phyloP scores from a whole-genome alignment of 306 rosid genomes.

The Bauhinia variegata region DNA sequence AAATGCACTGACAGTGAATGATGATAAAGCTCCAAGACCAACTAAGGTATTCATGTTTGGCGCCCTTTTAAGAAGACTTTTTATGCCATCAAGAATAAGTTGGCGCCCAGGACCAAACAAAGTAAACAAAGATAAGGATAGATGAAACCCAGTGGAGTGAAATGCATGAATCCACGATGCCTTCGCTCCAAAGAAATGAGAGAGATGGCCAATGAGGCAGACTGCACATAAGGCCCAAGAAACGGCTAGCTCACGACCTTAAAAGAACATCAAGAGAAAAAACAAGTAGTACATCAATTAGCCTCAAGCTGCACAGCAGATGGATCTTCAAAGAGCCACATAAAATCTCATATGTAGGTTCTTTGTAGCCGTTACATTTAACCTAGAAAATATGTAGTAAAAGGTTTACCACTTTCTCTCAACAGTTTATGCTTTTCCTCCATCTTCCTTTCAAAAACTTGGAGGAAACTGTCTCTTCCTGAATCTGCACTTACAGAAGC shows the following conservation, averaged over 20 bases:
- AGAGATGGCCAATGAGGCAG: constrained; percentile 89
- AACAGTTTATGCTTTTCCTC: constrained; percentile 78
- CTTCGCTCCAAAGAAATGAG: constrained; percentile 85
- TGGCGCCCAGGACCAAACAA: constrained; percentile 96
- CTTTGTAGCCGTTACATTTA: constrained; percentile 32
- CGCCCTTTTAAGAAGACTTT: constrained; percentile 74
- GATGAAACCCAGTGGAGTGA: constrained; percentile 86
- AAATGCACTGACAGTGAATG: constrained; percentile 88
- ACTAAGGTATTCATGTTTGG: constrained; percentile 98
- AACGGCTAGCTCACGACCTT: constrained; percentile 87
- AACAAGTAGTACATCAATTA: constrained; percentile 33
- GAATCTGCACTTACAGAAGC: constrained; percentile 71
- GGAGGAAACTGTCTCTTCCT: constrained; percentile 67
- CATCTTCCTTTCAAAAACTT: constrained; percentile 82
- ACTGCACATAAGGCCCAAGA: constrained; percentile 97
- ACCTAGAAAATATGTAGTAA: constrained; percentile 24
- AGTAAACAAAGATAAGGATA: constrained; percentile 82
- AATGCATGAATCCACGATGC: constrained; percentile 82
- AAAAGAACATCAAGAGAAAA: constrained; percentile 32
- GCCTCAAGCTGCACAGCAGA: constrained; percentile 29
- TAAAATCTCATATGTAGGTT: constrained; percentile 32
- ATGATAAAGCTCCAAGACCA: constrained; percentile 97
- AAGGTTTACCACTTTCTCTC: constrained; percentile 77
- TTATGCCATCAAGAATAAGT: constrained; percentile 85
- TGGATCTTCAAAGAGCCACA: constrained; percentile 31